These are phyloP conservation scores for Corymbia maculata DNA, from an alignment of 345 rosid species.

Conservation along the genomic window DNA sequence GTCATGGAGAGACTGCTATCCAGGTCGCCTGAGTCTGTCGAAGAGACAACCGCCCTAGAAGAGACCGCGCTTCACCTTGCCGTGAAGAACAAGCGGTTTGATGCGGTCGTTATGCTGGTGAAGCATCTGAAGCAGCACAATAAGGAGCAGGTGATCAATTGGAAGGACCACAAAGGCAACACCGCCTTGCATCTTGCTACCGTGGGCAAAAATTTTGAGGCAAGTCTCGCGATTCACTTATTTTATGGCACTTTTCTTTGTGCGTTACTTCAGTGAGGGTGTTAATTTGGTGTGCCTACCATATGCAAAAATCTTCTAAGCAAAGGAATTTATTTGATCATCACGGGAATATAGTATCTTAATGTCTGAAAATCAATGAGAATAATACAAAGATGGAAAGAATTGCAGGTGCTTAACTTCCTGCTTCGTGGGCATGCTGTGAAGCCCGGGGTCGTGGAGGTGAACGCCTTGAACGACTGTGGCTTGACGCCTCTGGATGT, in stretches of 20 bases:
- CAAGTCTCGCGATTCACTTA: too few relatives aligned
- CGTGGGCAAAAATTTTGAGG: too few relatives aligned
- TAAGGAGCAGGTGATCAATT: too few relatives aligned
- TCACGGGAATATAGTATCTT: not conserved
- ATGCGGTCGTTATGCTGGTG: too few relatives aligned
- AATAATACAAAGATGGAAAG: not conserved
- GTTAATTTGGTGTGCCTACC: not conserved
- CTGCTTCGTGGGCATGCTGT: not conserved
- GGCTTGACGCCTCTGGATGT: not conserved
- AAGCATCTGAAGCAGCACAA: too few relatives aligned
- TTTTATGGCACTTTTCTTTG: not conserved
- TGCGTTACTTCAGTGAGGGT: not conserved
- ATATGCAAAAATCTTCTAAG: not conserved
- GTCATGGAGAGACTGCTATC: too few relatives aligned
- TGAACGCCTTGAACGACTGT: not conserved
- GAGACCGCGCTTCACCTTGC: too few relatives aligned
- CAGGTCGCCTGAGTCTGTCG: too few relatives aligned
- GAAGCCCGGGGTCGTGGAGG: not conserved
- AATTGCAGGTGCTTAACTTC: not conserved
- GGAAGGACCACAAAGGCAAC: too few relatives aligned
- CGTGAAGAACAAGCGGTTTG: too few relatives aligned
- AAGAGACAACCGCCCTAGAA: too few relatives aligned
- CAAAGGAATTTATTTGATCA: not conserved
- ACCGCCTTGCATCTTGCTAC: too few relatives aligned
- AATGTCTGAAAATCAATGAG: not conserved